Conservation (phyloP, 768 basidiomycete genomes). For the Rubroboletus satanas region DNA sequence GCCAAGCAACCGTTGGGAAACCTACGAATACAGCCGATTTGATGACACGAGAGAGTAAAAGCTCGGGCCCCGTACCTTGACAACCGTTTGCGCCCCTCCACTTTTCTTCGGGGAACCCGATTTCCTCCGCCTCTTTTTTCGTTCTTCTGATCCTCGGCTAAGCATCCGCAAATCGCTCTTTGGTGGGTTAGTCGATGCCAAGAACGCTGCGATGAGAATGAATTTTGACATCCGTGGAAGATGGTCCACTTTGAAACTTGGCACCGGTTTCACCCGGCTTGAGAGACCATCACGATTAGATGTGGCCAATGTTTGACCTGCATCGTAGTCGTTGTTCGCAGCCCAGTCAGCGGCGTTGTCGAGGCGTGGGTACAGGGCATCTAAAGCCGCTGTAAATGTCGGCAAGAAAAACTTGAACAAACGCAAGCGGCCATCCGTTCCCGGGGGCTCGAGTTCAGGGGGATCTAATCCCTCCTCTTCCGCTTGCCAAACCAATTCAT, state of each 20-base stretch:
- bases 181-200: slow-evolving; percentile 82
- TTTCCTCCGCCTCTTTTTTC: slow-evolving; percentile 48
- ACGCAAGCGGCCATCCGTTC: slow-evolving; percentile 62
- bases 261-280: slow-evolving; percentile 4
- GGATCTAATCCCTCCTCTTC: slow-evolving; percentile 23
- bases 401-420: slow-evolving; percentile 60
- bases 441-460: slow-evolving; percentile 36
- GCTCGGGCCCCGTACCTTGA: slow-evolving; percentile 38
- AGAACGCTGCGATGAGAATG: slow-evolving; percentile 69
- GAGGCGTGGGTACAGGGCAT: slow-evolving; percentile 64
- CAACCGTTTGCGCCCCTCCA: slow-evolving; percentile 37
- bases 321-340: slow-evolving; percentile 43
- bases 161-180: slow-evolving; percentile 83
- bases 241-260: slow-evolving; percentile 27
- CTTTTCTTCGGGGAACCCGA: slow-evolving; percentile 35
- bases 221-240: slow-evolving; percentile 71
- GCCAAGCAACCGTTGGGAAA: slow-evolving; percentile 75
- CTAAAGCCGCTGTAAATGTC: slow-evolving; percentile 58
- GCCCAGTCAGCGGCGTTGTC: slow-evolving; percentile 67
- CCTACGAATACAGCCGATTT: slow-evolving; percentile 32
- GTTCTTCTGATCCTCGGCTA: slow-evolving; percentile 67
- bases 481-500: slow-evolving; percentile 16
- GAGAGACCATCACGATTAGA: not conserved
- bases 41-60: not conserved
- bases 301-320: not conserved